Percentiles rank a stretch among this genome's conserved stretches.
These are phyloP conservation scores for Candida ovalis DNA, from an alignment of 805 yeast genomes.

Conservation along the genomic window DNA sequence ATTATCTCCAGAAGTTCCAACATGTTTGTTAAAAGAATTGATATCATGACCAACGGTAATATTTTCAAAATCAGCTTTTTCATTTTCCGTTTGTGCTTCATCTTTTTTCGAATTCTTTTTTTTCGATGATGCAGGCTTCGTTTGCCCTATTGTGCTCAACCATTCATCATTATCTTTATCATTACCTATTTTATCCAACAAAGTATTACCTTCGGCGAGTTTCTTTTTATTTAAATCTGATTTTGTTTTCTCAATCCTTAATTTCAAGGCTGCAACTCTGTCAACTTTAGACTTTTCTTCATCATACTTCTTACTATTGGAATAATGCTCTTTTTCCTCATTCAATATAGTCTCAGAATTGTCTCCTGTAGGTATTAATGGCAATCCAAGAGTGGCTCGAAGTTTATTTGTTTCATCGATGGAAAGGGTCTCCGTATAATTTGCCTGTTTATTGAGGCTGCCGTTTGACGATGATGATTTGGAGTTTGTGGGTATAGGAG, in stretches of 20 bases:
- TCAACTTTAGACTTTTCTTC: conserved; percentile 30
- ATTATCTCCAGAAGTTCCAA: conserved; percentile 30
- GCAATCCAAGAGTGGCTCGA: conserved; percentile 41
- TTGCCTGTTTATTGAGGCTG: background rate
- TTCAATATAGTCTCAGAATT: conserved; percentile 14
- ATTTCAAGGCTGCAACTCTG: conserved; percentile 23
- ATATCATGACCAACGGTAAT: conserved; percentile 44
- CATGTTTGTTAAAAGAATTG: conserved; percentile 34
- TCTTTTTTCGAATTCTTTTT: conserved; percentile 4
- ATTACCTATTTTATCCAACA: conserved; percentile 24
- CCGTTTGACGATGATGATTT: background rate
- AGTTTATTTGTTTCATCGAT: conserved; percentile 31
- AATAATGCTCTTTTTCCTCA: conserved; percentile 27
- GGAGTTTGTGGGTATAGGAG: conserved; percentile 8
- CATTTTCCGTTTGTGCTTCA: conserved; percentile 6
- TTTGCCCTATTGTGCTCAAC: conserved; percentile 28
- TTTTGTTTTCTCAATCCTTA: conserved; percentile 12
- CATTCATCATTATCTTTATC: conserved; percentile 35
- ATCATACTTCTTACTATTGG: conserved; percentile 34
- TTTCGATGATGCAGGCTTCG: conserved; percentile 1
- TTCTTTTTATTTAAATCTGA: conserved; percentile 19
- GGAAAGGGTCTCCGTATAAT: background rate
- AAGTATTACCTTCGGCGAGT: conserved; percentile 22
- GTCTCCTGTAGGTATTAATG: conserved; percentile 40
- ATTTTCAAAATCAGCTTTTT: conserved; percentile 29